Evolutionary conservation across 1,284 basidiomycete genomes (phyloP).

Genomic region (Kwoniella shivajii): DNA sequence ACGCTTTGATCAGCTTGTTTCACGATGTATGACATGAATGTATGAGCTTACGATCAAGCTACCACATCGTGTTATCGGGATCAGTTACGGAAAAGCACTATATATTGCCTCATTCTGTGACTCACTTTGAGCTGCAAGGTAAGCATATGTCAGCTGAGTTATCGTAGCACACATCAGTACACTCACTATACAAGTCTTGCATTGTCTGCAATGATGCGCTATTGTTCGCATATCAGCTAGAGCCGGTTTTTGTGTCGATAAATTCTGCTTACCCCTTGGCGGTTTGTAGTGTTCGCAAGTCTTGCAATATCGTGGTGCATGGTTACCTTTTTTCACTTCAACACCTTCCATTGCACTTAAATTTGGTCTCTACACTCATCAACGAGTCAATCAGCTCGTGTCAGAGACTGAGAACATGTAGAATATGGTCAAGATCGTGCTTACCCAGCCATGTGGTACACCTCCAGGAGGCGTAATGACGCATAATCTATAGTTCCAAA

Average conservation of each 20-base stretch:
- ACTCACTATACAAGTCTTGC: constrained; percentile 64
- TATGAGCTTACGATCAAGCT: constrained; percentile 41
- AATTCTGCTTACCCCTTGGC: constrained; percentile 56
- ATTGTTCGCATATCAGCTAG: no score
- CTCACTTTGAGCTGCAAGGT: constrained; percentile 59
- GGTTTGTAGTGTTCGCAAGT: constrained; percentile 62
- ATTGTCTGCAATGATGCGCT: constrained; percentile 86
- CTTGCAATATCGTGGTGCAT: constrained; percentile 77
- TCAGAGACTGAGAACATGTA: not conserved
- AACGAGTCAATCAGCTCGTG: not conserved
- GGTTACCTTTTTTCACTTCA: constrained; percentile 83
- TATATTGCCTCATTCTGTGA: constrained; percentile 43
- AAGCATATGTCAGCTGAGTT: not conserved
- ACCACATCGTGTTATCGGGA: not conserved
- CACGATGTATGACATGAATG: not conserved
- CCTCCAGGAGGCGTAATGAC: constrained; percentile 77
- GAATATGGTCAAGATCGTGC: no score
- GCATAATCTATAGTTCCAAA: constrained; percentile 84
- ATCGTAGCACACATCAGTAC: not conserved
- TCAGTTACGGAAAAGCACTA: not conserved
- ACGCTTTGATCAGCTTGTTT: not conserved
- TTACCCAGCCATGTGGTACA: constrained; percentile 80
- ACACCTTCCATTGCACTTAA: constrained; percentile 67
- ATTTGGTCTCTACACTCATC: constrained; percentile 67
- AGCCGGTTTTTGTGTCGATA: no score